Evolutionary conservation across 768 basidiomycete species (phyloP).

Genomic region (Leccinum rimulosum): DNA sequence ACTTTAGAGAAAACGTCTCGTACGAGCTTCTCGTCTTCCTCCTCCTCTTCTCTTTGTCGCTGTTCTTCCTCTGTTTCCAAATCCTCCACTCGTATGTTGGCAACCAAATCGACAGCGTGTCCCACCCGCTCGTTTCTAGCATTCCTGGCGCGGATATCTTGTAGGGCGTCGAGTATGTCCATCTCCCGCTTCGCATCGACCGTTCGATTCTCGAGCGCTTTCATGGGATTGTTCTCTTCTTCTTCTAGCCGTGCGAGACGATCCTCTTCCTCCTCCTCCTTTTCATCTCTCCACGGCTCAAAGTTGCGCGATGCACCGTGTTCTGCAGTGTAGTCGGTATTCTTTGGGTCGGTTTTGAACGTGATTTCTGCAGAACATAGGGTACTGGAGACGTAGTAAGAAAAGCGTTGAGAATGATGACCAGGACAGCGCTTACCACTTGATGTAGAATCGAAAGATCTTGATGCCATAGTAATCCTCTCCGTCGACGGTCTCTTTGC

Average conservation of each 20-base stretch:
- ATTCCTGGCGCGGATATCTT: slow-evolving; percentile 86
- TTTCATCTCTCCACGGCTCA: slow-evolving; percentile 92
- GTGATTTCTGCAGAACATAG: slow-evolving; percentile 98
- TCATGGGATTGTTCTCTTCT: slow-evolving; percentile 97
- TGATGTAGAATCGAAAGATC: slow-evolving; percentile 91
- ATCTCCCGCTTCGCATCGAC: slow-evolving; percentile 94
- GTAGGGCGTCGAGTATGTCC: slow-evolving; percentile 95
- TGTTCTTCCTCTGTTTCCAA: slow-evolving; percentile 76
- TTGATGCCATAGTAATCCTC: slow-evolving; percentile 99
- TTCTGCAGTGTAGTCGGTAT: slow-evolving; percentile 90
- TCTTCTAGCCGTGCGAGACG: slow-evolving; percentile 81
- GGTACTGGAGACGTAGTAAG: slow-evolving; percentile 52
- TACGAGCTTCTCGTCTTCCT: slow-evolving; percentile 92
- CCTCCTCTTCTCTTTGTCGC: slow-evolving; percentile 67
- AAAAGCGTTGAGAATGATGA: neutral
- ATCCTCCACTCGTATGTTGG: slow-evolving; percentile 62
- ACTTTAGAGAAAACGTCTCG: slow-evolving; percentile 83
- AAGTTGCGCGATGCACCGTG: slow-evolving; percentile 98
- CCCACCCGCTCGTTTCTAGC: slow-evolving; percentile 87
- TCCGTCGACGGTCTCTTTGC: slow-evolving; percentile 96
- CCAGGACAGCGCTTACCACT: slow-evolving; percentile 55
- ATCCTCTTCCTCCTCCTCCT: slow-evolving; percentile 78
- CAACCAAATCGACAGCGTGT: slow-evolving; percentile 66
- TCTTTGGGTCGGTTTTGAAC: slow-evolving; percentile 99
- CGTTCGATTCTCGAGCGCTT: slow-evolving; percentile 89